A percentile compares a stretch with the other conserved stretches of the same genome.
Evolutionary conservation across 73 alveolate genomes (phyloP).

Genomic region (Tetrahymena elliotti): DNA sequence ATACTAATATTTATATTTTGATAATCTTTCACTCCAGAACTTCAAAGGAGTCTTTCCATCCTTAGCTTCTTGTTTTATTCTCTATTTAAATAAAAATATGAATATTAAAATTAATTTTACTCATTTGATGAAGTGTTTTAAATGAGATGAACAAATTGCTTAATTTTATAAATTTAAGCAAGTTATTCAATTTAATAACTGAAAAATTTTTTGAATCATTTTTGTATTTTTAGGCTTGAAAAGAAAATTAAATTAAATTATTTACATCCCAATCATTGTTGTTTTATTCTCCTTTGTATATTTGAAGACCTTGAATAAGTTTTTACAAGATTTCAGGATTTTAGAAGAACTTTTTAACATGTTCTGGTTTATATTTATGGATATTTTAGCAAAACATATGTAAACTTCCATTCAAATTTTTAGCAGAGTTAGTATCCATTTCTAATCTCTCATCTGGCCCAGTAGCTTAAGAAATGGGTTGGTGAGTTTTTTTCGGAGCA

Average conservation of each 20-base stretch:
- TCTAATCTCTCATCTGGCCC: neutral
- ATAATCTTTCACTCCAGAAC: neutral
- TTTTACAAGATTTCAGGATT: neutral
- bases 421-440: neutral
- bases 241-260: no score
- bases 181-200: no score
- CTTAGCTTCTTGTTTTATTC: neutral
- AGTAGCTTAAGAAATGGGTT: neutral
- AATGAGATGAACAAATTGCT: no score
- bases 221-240: no score
- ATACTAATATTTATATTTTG: neutral
- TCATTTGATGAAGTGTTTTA: no score
- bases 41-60: neutral
- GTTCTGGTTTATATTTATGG: neutral
- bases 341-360: neutral
- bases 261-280: neutral
- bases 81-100: neutral
- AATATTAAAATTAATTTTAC: no score
- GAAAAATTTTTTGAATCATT: no score
- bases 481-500: neutral
- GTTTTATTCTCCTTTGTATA: neutral
- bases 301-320: neutral
- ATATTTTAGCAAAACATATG: neutral
- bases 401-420: neutral
- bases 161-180: no score